Evolutionary conservation across 2,329 filamentous ascomycete species (phyloP).

Genomic region (Penicillium sp.): DNA sequence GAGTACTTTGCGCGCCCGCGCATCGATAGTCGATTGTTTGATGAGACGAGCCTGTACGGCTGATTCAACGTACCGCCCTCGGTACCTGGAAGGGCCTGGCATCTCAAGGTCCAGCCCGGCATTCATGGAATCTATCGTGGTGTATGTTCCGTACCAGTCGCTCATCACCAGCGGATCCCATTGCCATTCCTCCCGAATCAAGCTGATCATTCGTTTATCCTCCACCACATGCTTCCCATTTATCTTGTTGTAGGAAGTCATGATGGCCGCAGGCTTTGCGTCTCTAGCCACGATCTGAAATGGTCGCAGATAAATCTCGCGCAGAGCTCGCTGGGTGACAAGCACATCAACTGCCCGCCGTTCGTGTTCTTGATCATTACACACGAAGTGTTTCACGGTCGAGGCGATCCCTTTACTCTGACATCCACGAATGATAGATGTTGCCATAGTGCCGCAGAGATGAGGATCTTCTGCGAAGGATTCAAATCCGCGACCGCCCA

Average conservation of each 20-base stretch:
- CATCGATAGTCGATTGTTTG: constrained; percentile 52
- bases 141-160: constrained; percentile 42
- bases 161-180: constrained; percentile 43
- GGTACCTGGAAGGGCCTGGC: constrained; percentile 37
- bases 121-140: constrained; percentile 34
- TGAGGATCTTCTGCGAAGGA: constrained; percentile 24
- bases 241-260: constrained; percentile 54
- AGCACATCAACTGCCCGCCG: constrained; percentile 36
- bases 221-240: constrained; percentile 45
- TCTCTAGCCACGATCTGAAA: constrained; percentile 56
- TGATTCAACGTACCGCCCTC: constrained; percentile 27
- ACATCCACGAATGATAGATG: constrained; percentile 51
- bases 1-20: constrained; percentile 50
- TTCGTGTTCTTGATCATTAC: constrained; percentile 42
- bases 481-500: constrained; percentile 25
- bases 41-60: constrained; percentile 38
- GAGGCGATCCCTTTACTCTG: constrained; percentile 66
- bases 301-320: constrained; percentile 58
- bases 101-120: constrained; percentile 42
- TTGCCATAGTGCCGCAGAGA: constrained; percentile 18
- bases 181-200: constrained; percentile 40
- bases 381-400: constrained; percentile 62
- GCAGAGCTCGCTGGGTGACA: constrained; percentile 47
- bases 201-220: constrained; percentile 33
- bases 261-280: constrained; percentile 49